These are phyloP conservation scores for Penicillium sp. DNA, from an alignment of 2,329 filamentous ascomycete genomes.

Conservation along the genomic window DNA sequence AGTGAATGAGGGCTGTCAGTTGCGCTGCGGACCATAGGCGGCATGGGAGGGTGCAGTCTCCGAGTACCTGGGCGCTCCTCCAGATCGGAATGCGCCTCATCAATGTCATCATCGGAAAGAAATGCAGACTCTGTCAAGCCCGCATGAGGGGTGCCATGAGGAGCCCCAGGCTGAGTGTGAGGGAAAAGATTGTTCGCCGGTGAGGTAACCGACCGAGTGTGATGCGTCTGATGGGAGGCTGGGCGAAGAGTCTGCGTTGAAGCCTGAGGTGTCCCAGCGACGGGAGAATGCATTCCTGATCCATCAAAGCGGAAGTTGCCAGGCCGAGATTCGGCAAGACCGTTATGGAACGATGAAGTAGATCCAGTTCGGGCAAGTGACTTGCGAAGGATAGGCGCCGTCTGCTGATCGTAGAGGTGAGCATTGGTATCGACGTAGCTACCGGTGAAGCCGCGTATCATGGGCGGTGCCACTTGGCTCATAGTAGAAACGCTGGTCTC, in stretches of 20 bases:
- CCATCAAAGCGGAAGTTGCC: constrained; percentile 51
- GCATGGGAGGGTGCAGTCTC: constrained; percentile 19
- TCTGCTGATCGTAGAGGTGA: constrained; percentile 86
- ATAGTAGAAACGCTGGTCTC: constrained; percentile 56
- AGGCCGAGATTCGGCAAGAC: constrained; percentile 67
- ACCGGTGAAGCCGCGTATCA: constrained; percentile 49
- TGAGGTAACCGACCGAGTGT: constrained; percentile 78
- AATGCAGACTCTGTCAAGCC: constrained; percentile 53
- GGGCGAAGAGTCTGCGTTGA: constrained; percentile 49
- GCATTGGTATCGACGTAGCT: constrained; percentile 68
- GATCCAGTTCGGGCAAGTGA: constrained; percentile 67
- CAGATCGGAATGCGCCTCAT: constrained; percentile 74
- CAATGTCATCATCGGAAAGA: constrained; percentile 69
- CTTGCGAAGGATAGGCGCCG: constrained; percentile 80
- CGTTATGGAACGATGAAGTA: constrained; percentile 75
- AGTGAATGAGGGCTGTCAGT: constrained; percentile 41
- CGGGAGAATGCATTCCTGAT: constrained; percentile 43
- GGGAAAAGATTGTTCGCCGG: constrained; percentile 53
- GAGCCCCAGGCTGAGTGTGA: constrained; percentile 48
- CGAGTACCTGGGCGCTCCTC: constrained; percentile 55
- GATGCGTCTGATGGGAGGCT: constrained; percentile 59
- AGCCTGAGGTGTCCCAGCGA: constrained; percentile 39
- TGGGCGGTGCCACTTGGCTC: constrained; percentile 32
- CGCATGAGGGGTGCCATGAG: constrained; percentile 42
- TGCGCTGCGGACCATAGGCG: constrained; percentile 29